Evolutionary conservation across 2,329 filamentous ascomycete genomes (phyloP).

Genomic region (Sclerotinia spermophila): DNA sequence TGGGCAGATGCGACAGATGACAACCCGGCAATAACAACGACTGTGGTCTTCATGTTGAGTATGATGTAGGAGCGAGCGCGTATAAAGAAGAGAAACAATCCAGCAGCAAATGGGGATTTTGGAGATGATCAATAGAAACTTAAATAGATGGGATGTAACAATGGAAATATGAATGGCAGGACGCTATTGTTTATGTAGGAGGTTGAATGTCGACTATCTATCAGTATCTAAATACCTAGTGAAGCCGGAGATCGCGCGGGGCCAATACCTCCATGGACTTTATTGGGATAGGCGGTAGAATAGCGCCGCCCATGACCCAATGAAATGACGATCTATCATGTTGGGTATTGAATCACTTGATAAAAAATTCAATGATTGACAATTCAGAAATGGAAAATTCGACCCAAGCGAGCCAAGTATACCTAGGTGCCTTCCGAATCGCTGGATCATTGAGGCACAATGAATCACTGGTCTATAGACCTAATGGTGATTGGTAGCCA

Average conservation of each 20-base stretch:
- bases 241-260: not conserved
- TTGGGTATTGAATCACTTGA: not conserved
- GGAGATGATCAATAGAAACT: not conserved
- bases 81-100: not conserved
- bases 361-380: not conserved
- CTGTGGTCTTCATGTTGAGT: constrained; percentile 33
- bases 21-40: constrained; percentile 41
- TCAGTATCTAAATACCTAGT: not conserved
- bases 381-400: not conserved
- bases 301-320: not conserved
- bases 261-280: not conserved
- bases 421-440: not conserved
- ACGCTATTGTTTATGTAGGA: not conserved
- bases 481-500: not conserved
- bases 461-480: not conserved
- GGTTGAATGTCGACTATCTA: not conserved
- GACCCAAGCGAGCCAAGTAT: not conserved
- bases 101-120: not conserved
- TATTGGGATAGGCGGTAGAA: not conserved
- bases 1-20: constrained; percentile 40
- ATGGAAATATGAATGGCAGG: constrained; percentile 1
- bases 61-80: not conserved
- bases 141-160: not conserved
- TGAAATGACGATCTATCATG: not conserved
- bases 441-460: not conserved